A percentile compares a stretch with the other conserved stretches of the same genome.
phyloP scores from a whole-genome alignment of 148 eudicot genomes.

The Arctostaphylos glauca region DNA sequence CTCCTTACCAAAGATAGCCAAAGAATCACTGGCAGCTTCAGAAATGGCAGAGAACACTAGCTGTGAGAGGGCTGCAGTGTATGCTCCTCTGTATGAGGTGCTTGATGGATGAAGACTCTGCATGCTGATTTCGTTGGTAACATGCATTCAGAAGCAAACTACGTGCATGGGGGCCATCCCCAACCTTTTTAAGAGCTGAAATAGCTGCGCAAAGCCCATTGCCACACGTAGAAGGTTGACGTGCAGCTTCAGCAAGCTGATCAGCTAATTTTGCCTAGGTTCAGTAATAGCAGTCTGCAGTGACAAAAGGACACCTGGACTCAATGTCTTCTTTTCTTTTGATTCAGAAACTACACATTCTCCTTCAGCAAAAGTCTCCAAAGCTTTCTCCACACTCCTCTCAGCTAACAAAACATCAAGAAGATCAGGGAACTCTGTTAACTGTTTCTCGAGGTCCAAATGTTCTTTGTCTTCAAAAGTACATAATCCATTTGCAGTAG shows the following conservation, averaged over 20 bases:
- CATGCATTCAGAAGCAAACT: conserved; percentile 85
- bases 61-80: conserved; percentile 98
- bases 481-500: conserved; percentile 35
- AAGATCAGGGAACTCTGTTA: conserved; percentile 84
- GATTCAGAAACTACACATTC: conserved; percentile 72
- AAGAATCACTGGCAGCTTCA: conserved; percentile 86
- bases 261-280: conserved; percentile 82
- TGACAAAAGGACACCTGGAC: conserved; percentile 47
- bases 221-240: conserved; percentile 96
- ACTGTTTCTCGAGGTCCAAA: conserved; percentile 78
- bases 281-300: conserved; percentile 64
- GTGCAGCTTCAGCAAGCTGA: conserved; percentile 96
- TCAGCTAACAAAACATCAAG: conserved; percentile 95
- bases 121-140: conserved; percentile 83
- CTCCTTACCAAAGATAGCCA: conserved; percentile 77
- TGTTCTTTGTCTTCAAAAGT: conserved; percentile 51
- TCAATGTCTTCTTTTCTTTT: conserved; percentile 60
- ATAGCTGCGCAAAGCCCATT: conserved; percentile 86
- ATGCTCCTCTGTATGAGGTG: conserved; percentile 99
- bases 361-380: conserved; percentile 81
- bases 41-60: conserved; percentile 90
- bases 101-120: conserved; percentile 93
- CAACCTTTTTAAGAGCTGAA: conserved; percentile 84
- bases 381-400: conserved; percentile 88
- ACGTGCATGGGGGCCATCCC: conserved; percentile 98